Base-by-base conservation (phyloP, 192 early-diverging fungal genomes). In the Thamnidium elegans region DNA sequence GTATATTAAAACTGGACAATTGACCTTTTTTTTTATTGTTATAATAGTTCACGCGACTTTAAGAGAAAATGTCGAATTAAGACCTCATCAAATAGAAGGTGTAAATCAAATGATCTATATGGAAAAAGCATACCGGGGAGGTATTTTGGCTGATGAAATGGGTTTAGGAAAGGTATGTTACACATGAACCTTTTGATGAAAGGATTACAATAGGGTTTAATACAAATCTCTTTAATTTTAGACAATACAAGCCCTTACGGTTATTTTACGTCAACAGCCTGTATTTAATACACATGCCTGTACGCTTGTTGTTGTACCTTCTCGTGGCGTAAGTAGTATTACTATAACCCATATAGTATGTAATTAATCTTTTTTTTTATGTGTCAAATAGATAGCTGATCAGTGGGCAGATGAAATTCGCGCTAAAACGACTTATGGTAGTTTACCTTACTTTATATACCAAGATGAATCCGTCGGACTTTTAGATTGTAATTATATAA, bases 101-200 rank as follows among this genome's bases (percentile, higher is more conserved):
- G 30, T 69, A 7, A 7, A 55, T 4, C 47, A 26, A 46, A 61
- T 69, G 67, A 44, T 62, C 34, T 17, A 23, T 39, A 69, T 69
- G 67, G 67, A 69, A 62, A 53, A 13, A 50, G 10, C 26, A 9
- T 46, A 54, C 7, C 20, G 67, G 14, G 67, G 67, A 13, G 67
- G 67, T 13, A 62, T 69, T 55, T 19, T 69, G 14, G 67, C 67
- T 23, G 67, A 69, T 48, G 67, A 69, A 58, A 68, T 68, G 67
- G 67, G 67, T 1, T 47, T 68, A 36, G 67, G 67, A 30, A 68
- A 68, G 42, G 67, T 68, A 62, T 30, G 53, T n/a, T 19, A 55
- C n/a, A n/a, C n/a, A n/a, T n/a, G n/a, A n/a, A n/a, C n/a, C n/a
- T n/a, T n/a, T n/a, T n/a, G n/a, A n/a, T n/a, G n/a, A n/a, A n/a